Evolutionary conservation across 148 eudicot genomes (phyloP), one percentile per base, ranked within the genome.

Genomic region (Rhododendron mucronatum): DNA sequence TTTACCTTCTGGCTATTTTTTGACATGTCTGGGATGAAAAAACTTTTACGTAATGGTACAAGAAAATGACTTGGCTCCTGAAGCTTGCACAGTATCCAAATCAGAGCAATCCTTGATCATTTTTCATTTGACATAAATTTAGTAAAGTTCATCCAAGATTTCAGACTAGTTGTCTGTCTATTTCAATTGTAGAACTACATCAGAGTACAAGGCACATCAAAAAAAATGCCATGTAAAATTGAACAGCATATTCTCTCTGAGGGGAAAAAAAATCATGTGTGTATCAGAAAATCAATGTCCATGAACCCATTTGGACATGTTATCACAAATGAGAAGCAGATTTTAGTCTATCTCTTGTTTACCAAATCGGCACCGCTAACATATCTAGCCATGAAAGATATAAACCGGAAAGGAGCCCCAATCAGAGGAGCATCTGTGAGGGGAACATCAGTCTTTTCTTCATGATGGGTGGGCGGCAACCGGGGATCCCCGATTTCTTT

Each of bases 291-390:
- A 21, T 28, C 69, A 23, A 63, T 63, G 69, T 23, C 69, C 1
- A 23, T 23, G 28, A 65, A 65, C 73, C 73, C 30, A 67, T 67
- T 67, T 67, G 74, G 15, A 65, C 74, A 67, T 26, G 74, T 26
- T 11, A 26, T 26, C 33, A 3, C 33, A 26, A 67, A 26, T 26
- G 4, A 65, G 73, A 26, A 63, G 69, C 69, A 1, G 13, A 1
- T 3, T 23, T 89, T 57, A 63, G 21, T 63, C 55, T 91, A 78
- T 61, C 82, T 84, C 78, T 89, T 85, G 88, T 89, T 65, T 23
- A 96, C 97, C 89, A 96, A 88, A 90, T 96, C 99, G 71, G 96
- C 96, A 9, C 99, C 99, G 39, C 99, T 96, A 80, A 96, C 98
- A 78, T 92, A 96, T 82, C 92, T 95, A 7, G 99, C 94, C 59